These are phyloP conservation scores for Pythium sp. DNA, from an alignment of 352 stramenopile genomes.

Conservation along the genomic window DNA sequence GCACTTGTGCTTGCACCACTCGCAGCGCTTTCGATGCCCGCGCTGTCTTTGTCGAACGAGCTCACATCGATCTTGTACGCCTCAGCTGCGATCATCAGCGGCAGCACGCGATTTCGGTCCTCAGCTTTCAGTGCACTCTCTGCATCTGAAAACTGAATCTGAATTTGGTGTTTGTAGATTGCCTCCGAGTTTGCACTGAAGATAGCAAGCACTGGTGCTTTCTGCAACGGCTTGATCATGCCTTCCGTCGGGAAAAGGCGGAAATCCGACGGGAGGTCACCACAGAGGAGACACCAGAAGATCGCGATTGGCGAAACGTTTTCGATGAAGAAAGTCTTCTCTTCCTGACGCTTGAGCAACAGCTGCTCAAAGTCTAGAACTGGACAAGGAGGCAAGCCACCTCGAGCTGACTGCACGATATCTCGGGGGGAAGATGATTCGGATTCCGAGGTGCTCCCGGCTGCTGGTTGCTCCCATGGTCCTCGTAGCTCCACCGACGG, in stretches of 20 bases:
- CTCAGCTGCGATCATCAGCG: conserved; percentile 69
- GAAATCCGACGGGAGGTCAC: conserved; percentile 56
- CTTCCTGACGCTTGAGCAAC: conserved; percentile 85
- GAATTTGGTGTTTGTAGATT: conserved; percentile 56
- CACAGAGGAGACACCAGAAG: conserved; percentile 49
- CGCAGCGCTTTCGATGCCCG: conserved; percentile 6
- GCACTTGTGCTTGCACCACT: conserved; percentile 14
- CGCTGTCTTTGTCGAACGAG: conserved; percentile 63
- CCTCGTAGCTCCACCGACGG: conserved; percentile 76
- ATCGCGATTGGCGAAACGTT: conserved; percentile 83
- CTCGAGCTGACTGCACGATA: conserved; percentile 1
- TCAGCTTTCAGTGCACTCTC: conserved; percentile 56
- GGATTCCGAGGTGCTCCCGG: conserved; percentile 46
- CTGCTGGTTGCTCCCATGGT: conserved; percentile 78
- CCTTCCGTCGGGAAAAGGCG: conserved; percentile 72
- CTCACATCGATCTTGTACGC: conserved; percentile 91
- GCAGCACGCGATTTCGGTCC: conserved; percentile 30
- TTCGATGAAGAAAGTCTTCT: conserved; percentile 84
- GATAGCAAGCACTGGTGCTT: conserved; percentile 48
- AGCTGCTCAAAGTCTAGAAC: conserved; percentile 91
- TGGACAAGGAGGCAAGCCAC: conserved; percentile 4
- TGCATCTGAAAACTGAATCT: conserved; percentile 81
- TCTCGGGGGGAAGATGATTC: conserved; percentile 14
- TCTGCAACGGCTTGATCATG: conserved; percentile 69
- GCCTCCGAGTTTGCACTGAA: conserved; percentile 74